These are phyloP conservation scores for Penicillium coprophilum DNA, from an alignment of 495 filamentous ascomycete species.

Conservation along the genomic window DNA sequence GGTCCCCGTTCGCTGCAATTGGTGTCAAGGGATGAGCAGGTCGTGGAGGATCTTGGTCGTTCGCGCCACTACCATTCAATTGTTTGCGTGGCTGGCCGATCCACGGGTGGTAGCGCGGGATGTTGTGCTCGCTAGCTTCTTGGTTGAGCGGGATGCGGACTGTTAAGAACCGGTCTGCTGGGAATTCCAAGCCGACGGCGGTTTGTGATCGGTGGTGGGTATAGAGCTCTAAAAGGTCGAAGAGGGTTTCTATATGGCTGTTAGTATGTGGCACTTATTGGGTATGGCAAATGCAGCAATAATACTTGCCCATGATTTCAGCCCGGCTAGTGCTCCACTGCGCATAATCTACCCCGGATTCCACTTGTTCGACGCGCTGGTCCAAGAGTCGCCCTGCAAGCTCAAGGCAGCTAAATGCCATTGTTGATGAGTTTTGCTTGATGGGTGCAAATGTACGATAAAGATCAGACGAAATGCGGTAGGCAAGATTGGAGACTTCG, in stretches of 20 bases:
- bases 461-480: slow-evolving; percentile 80
- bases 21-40: slow-evolving; percentile 35
- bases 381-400: slow-evolving; percentile 68
- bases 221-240: slow-evolving; percentile 87
- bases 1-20: slow-evolving; percentile 45
- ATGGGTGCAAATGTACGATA: slow-evolving; percentile 91
- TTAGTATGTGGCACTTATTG: neutral
- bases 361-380: slow-evolving; percentile 45
- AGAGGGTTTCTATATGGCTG: slow-evolving; percentile 62
- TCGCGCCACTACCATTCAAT: slow-evolving; percentile 6
- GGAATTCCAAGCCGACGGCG: slow-evolving; percentile 66
- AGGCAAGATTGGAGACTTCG: slow-evolving; percentile 61
- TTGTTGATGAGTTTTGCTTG: slow-evolving; percentile 76
- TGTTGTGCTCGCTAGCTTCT: slow-evolving; percentile 55
- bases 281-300: neutral
- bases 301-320: slow-evolving; percentile 63
- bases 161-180: slow-evolving; percentile 72
- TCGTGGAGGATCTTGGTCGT: slow-evolving; percentile 8
- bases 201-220: slow-evolving; percentile 73
- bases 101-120: slow-evolving; percentile 55
- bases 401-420: slow-evolving; percentile 80
- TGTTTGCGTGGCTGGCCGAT: slow-evolving; percentile 14
- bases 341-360: slow-evolving; percentile 46
- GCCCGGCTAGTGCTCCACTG: slow-evolving; percentile 62
- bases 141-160: slow-evolving; percentile 86